A percentile compares a stretch with the other conserved stretches of the same genome.
phyloP scores from a whole-genome alignment of 176 grass and related monocot species.

The Zoysia pacifica region DNA sequence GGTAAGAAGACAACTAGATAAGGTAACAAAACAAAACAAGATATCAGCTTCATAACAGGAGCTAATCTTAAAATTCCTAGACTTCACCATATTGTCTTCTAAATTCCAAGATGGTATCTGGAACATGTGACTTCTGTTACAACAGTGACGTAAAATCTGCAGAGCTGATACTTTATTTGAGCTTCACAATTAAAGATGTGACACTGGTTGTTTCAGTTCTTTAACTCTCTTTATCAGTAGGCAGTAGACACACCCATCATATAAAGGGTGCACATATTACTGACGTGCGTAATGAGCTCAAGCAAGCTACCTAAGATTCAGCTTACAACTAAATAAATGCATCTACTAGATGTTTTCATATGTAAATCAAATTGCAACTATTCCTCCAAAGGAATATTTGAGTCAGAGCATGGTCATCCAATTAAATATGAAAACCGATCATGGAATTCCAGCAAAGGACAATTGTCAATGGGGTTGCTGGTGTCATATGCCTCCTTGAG shows the following conservation, averaged over 20 bases:
- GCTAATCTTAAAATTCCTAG: constrained; percentile 13
- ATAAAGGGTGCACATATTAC: constrained; percentile 10
- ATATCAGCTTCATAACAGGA: constrained; percentile 27
- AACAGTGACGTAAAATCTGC: constrained; percentile 2
- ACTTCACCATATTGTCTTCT: not conserved
- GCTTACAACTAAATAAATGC: constrained; percentile 26
- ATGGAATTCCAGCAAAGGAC: constrained; percentile 65
- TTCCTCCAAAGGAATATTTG: constrained; percentile 35
- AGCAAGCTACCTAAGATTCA: constrained; percentile 8
- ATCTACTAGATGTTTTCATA: not conserved
- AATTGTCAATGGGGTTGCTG: constrained; percentile 64
- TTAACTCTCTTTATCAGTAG: constrained; percentile 27
- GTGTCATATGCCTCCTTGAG: constrained; percentile 85
- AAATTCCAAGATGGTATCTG: not conserved
- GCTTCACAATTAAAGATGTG: not conserved
- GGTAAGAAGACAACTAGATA: not conserved
- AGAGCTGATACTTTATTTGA: constrained; percentile 7
- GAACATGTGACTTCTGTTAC: constrained; percentile 21
- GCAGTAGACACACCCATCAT: not conserved
- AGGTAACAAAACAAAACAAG: constrained; percentile 19
- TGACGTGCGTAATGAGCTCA: constrained; percentile 18
- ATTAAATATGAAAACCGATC: constrained; percentile 74
- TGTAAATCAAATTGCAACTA: constrained; percentile 32
- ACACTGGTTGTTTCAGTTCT: not conserved
- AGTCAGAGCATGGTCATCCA: constrained; percentile 45